Conservation (phyloP, 306 rosid species). For the Dalbergia cochinchinensis region DNA sequence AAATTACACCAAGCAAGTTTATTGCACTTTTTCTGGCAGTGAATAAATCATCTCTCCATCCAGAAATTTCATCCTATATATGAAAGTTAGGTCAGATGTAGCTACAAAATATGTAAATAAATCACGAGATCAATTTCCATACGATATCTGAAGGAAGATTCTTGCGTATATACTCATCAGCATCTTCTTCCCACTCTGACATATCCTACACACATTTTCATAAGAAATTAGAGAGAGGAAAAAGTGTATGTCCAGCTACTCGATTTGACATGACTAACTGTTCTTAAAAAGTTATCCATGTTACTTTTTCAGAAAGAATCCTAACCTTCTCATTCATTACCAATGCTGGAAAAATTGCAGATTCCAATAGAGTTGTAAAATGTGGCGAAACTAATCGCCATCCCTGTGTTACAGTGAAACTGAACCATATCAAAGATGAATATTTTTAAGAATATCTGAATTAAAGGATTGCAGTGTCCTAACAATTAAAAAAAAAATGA, state of each 20-base stretch:
- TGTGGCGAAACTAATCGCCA: conserved; percentile 94
- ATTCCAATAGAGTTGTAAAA: conserved; percentile 72
- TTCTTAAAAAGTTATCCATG: conserved; percentile 22
- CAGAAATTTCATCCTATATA: conserved; percentile 80
- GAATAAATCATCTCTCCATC: conserved; percentile 91
- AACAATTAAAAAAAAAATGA: conserved; percentile 26
- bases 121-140: conserved; percentile 48
- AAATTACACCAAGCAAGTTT: conserved; percentile 85
- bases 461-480: neutral
- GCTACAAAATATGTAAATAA: conserved; percentile 26
- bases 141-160: conserved; percentile 95
- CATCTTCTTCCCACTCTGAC: conserved; percentile 93
- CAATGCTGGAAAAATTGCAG: conserved; percentile 85
- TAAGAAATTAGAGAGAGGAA: conserved; percentile 26
- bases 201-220: conserved; percentile 66
- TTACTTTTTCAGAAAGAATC: conserved; percentile 18
- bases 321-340: conserved; percentile 86
- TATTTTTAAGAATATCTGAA: conserved; percentile 20
- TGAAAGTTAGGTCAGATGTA: conserved; percentile 39
- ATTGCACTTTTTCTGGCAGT: conserved; percentile 92
- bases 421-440: conserved; percentile 33
- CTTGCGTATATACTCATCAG: conserved; percentile 85
- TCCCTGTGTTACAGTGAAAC: conserved; percentile 66
- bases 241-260: conserved; percentile 29
- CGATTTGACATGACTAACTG: neutral